Evolutionary conservation across 2,329 filamentous ascomycete species (phyloP).

Genomic region (Paraphoma sp.): DNA sequence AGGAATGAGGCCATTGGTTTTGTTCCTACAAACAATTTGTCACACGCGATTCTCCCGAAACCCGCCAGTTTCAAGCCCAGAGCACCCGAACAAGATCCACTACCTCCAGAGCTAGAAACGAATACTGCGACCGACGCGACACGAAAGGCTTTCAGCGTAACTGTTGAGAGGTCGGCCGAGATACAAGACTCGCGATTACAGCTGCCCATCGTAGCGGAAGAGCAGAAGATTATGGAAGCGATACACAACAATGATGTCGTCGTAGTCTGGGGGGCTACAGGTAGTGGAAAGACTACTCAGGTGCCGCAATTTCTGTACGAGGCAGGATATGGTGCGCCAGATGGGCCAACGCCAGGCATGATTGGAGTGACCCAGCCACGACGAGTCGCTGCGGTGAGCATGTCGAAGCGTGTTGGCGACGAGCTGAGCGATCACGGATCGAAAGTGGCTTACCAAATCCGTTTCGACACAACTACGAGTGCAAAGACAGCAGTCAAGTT

Average conservation of each 20-base stretch:
- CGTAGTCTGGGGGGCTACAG: constrained; percentile 92
- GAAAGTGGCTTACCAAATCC: constrained; percentile 86
- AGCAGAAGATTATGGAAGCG: constrained; percentile 97
- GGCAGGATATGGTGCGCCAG: constrained; percentile 82
- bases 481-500: constrained; percentile 92
- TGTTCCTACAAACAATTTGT: constrained; percentile 54
- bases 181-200: constrained; percentile 81
- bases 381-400: constrained; percentile 93
- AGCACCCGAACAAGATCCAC: constrained; percentile 71
- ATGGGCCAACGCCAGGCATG: constrained; percentile 84
- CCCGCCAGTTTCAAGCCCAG: constrained; percentile 72
- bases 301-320: constrained; percentile 96
- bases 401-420: constrained; percentile 88
- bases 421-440: constrained; percentile 81
- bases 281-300: constrained; percentile 97
- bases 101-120: constrained; percentile 69
- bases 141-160: constrained; percentile 78
- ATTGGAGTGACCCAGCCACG: constrained; percentile 95
- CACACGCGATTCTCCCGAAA: constrained; percentile 49
- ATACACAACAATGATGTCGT: constrained; percentile 91
- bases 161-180: constrained; percentile 71
- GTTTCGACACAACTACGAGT: constrained; percentile 85
- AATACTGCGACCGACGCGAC: constrained; percentile 62
- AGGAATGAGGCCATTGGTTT: constrained; percentile 83
- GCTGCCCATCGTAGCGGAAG: constrained; percentile 90